A percentile compares a stretch with the other conserved stretches of the same genome.
These are phyloP conservation scores for Leptographium procerum DNA, from an alignment of 2,329 filamentous ascomycete genomes.

Conservation along the genomic window DNA sequence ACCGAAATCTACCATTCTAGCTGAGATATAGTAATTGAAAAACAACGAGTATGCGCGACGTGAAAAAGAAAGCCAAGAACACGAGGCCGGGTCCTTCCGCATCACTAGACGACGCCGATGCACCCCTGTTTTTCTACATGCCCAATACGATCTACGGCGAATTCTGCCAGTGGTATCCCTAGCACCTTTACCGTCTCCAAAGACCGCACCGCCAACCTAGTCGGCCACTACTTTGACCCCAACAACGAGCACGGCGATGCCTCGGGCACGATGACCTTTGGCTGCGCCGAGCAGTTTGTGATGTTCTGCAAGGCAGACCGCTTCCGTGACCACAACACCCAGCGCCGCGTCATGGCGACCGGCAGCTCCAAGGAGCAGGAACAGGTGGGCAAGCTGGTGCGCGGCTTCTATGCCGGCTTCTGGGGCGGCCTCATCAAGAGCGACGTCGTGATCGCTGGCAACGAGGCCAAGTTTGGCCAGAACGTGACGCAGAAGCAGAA, in stretches of 20 bases:
- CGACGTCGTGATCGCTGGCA: slow-evolving; percentile 45
- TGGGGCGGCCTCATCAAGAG: too few species aligned
- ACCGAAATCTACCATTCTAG: too few species aligned
- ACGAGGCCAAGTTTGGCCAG: slow-evolving; percentile 45
- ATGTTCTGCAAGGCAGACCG: slow-evolving; percentile 27
- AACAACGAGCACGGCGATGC: slow-evolving; percentile 3
- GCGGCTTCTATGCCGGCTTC: too few species aligned
- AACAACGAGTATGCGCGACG: too few species aligned
- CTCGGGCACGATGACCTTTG: slow-evolving; percentile 16
- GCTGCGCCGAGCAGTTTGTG: slow-evolving; percentile 28
- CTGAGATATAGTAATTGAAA: too few species aligned
- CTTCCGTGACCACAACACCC: slow-evolving; percentile 18
- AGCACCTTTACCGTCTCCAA: slow-evolving; percentile 17
- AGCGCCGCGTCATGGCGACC: not conserved
- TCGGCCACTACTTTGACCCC: slow-evolving; percentile 11
- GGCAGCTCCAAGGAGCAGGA: slow-evolving; percentile 1
- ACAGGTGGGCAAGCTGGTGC: not conserved
- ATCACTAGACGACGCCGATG: too few species aligned
- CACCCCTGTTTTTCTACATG: slow-evolving; percentile 22
- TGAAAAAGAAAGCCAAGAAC: too few species aligned
- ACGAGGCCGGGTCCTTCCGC: too few species aligned
- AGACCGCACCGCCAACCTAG: slow-evolving; percentile 16
- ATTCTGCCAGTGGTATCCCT: slow-evolving; percentile 24
- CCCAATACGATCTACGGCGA: slow-evolving; percentile 18
- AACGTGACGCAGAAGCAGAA: slow-evolving; percentile 10